A percentile compares a stretch with the other conserved stretches of the same genome.
These are phyloP conservation scores for Hirsutella rhossiliensis DNA, from an alignment of 2,329 filamentous ascomycete genomes.

Conservation along the genomic window DNA sequence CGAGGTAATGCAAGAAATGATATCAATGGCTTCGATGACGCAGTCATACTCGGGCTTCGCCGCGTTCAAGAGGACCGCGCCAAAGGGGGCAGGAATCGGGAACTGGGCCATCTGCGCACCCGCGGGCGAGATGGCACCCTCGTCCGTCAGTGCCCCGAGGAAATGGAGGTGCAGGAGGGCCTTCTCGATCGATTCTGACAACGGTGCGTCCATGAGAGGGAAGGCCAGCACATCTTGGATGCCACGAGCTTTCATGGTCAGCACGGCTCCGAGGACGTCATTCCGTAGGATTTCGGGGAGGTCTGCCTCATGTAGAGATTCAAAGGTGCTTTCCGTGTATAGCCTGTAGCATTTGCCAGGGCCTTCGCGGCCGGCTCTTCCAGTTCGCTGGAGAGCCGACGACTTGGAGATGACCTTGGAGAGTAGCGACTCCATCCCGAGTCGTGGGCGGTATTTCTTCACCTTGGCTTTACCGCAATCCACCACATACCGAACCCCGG, in stretches of 20 bases:
- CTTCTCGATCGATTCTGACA: conserved; percentile 65
- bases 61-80: conserved; percentile 72
- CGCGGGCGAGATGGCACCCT: conserved; percentile 59
- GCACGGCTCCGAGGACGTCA: conserved; percentile 72
- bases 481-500: conserved; percentile 82
- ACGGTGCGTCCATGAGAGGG: conserved; percentile 73
- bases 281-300: conserved; percentile 83
- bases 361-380: conserved; percentile 85
- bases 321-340: conserved; percentile 72
- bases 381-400: conserved; percentile 81
- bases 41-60: conserved; percentile 59
- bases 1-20: conserved; percentile 54
- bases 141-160: conserved; percentile 61
- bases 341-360: conserved; percentile 82
- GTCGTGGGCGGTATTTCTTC: conserved; percentile 74
- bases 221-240: conserved; percentile 73
- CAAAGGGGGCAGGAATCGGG: conserved; percentile 70
- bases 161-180: conserved; percentile 70
- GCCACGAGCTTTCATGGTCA: conserved; percentile 89
- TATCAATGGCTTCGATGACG: conserved; percentile 72
- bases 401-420: conserved; percentile 88
- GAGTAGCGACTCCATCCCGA: conserved; percentile 83
- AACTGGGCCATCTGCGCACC: conserved; percentile 72
- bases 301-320: conserved; percentile 57
- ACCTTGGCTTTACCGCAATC: conserved; percentile 91